Evolutionary conservation across 257 asterid genomes (phyloP).

Genomic region (Ophiorrhiza pumila): DNA sequence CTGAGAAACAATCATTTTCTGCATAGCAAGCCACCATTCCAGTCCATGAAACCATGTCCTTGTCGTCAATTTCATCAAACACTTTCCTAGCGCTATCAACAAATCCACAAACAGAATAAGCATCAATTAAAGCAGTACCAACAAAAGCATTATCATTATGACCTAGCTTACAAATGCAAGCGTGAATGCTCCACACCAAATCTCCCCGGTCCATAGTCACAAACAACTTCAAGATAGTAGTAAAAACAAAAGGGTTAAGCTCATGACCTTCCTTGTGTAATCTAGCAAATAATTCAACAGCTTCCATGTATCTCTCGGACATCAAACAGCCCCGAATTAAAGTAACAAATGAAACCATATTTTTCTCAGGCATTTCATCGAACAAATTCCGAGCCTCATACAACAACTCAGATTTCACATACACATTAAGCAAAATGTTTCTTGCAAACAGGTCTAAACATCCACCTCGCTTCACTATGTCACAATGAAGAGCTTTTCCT

Average conservation of each 20-base stretch:
- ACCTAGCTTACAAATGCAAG: slow-evolving; percentile 30
- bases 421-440: slow-evolving; percentile 51
- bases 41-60: slow-evolving; percentile 85
- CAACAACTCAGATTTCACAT: slow-evolving; percentile 29
- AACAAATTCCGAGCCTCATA: slow-evolving; percentile 31
- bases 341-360: slow-evolving; percentile 41
- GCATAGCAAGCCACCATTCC: slow-evolving; percentile 83
- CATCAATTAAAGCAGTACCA: slow-evolving; percentile 66
- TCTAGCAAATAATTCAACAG: slow-evolving; percentile 29
- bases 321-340: slow-evolving; percentile 30
- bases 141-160: slow-evolving; percentile 44
- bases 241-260: slow-evolving; percentile 37
- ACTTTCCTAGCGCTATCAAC: slow-evolving; percentile 51
- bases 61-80: slow-evolving; percentile 46
- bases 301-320: slow-evolving; percentile 13
- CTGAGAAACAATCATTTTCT: slow-evolving; percentile 55
- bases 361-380: slow-evolving; percentile 31
- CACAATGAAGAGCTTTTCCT: slow-evolving; percentile 29
- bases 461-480: slow-evolving; percentile 25
- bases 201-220: slow-evolving; percentile 32
- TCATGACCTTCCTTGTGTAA: slow-evolving; percentile 42
- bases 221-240: slow-evolving; percentile 36
- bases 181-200: slow-evolving; percentile 24
- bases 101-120: slow-evolving; percentile 61
- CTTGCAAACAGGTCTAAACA: slow-evolving; percentile 56